These are phyloP conservation scores for Ogataea neopini DNA, from an alignment of 805 yeast genomes.

Conservation along the genomic window DNA sequence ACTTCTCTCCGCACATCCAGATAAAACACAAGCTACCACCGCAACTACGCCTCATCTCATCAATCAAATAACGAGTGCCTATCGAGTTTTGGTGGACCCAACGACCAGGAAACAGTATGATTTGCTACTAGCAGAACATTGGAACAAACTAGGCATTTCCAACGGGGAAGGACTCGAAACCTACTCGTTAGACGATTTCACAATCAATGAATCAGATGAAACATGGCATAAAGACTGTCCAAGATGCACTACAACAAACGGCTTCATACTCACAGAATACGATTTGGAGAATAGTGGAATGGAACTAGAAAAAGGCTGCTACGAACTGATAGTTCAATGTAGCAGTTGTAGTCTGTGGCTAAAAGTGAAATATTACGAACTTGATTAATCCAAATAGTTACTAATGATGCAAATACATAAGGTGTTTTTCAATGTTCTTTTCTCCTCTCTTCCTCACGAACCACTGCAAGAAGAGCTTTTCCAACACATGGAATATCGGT, in stretches of 20 bases:
- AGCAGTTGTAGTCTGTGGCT: conserved; percentile 84
- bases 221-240: conserved; percentile 60
- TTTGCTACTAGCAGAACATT: conserved; percentile 36
- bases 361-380: conserved; percentile 65
- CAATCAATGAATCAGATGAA: conserved; percentile 31
- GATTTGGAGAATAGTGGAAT: conserved; percentile 59
- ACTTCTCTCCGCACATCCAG: conserved; percentile 76
- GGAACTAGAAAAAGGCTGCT: conserved; percentile 39
- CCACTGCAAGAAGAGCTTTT: conserved; percentile 63
- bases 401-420: not conserved
- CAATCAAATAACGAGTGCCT: conserved; percentile 62
- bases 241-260: conserved; percentile 52
- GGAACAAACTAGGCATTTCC: conserved; percentile 41
- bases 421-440: conserved; percentile 3
- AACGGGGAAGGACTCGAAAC: conserved; percentile 71
- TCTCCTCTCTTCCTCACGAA: conserved; percentile 56
- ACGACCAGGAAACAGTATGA: conserved; percentile 53
- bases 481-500: conserved; percentile 74
- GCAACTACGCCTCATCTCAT: conserved; percentile 14
- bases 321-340: conserved; percentile 77
- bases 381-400: conserved; percentile 20
- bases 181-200: conserved; percentile 64
- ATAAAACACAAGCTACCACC: conserved; percentile 42
- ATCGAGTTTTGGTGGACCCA: conserved; percentile 49
- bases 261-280: conserved; percentile 60